These are phyloP conservation scores for Thalassia testudinum DNA, from an alignment of 116 monocot genomes.

Conservation along the genomic window DNA sequence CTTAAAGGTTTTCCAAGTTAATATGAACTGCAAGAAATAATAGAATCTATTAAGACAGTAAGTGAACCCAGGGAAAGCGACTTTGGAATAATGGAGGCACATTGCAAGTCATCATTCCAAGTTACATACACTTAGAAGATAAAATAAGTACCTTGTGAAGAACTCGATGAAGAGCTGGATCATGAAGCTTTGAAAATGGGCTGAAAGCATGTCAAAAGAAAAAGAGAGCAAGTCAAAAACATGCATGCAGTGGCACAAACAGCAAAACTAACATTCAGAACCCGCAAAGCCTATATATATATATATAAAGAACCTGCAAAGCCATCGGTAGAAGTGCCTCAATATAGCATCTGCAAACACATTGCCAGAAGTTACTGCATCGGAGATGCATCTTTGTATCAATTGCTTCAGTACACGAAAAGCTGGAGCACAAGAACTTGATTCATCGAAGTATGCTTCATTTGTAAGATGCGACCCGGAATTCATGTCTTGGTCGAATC, in stretches of 20 bases:
- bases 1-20: too few relatives aligned
- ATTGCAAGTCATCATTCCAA: too few relatives aligned
- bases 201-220: constrained; percentile 35
- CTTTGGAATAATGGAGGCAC: too few relatives aligned
- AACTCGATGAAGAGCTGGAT: constrained; percentile 82
- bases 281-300: background rate
- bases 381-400: constrained; percentile 78
- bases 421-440: constrained; percentile 46
- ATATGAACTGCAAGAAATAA: too few relatives aligned
- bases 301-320: constrained; percentile 50
- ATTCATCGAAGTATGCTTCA: constrained; percentile 48
- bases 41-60: too few relatives aligned
- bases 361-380: constrained; percentile 87
- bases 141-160: constrained; percentile 53
- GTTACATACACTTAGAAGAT: background rate
- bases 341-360: constrained; percentile 86
- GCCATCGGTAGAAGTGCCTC: constrained; percentile 85
- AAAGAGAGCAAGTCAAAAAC: background rate
- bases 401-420: constrained; percentile 80
- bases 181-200: constrained; percentile 84
- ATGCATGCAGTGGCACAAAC: background rate
- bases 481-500: constrained; percentile 36
- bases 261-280: background rate
- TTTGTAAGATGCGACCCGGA: constrained; percentile 11
- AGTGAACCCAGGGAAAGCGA: too few relatives aligned